Conservation (phyloP, 306 rosid species). For the Purshia tridentata region DNA sequence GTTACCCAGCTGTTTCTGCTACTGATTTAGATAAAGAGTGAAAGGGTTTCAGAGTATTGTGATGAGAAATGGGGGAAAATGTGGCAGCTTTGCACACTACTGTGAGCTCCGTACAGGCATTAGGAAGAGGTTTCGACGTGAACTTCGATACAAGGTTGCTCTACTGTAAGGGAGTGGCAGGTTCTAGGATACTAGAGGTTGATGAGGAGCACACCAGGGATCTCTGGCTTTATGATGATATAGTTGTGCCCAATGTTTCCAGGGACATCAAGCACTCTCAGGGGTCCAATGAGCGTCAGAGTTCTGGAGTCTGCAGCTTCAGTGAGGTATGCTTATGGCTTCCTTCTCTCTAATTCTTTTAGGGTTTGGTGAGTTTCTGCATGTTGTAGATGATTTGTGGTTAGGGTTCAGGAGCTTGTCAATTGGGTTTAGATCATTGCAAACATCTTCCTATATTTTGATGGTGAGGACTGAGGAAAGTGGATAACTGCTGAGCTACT, state of each 20-base stretch:
- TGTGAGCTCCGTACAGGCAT: constrained; percentile 75
- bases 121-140: constrained; percentile 92
- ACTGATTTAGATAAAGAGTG: constrained; percentile 7
- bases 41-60: constrained; percentile 10
- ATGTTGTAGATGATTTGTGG: background rate
- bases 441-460: background rate
- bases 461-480: constrained; percentile 2
- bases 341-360: background rate
- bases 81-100: constrained; percentile 86
- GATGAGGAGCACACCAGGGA: constrained; percentile 61
- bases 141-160: constrained; percentile 90
- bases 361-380: background rate
- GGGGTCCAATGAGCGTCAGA: constrained; percentile 47
- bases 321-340: constrained; percentile 46
- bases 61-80: constrained; percentile 84
- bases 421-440: constrained; percentile 2
- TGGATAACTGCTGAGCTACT: background rate
- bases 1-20: constrained; percentile 25
- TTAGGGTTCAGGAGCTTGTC: background rate
- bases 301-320: constrained; percentile 71
- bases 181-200: constrained; percentile 67
- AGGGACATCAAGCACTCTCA: constrained; percentile 56
- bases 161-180: constrained; percentile 79
- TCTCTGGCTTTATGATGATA: constrained; percentile 55
- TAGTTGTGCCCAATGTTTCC: constrained; percentile 65